A percentile compares a stretch with the other conserved stretches of the same genome.
Conservation (phyloP, 2,329 filamentous ascomycete genomes). For the Ascochyta rabiei region DNA sequence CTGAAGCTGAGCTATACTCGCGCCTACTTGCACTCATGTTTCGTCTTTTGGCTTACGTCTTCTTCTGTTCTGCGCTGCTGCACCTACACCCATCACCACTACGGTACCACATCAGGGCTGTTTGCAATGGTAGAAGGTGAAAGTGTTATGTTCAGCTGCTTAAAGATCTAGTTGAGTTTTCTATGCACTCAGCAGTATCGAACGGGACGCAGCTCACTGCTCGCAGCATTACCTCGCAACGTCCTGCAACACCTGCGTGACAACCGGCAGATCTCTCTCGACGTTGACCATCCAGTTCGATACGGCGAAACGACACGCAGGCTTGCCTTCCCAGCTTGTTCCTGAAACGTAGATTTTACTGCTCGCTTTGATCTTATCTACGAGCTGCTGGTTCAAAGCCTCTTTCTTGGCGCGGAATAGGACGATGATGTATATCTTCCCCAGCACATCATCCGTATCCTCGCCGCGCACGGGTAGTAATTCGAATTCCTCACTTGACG, state of each 20-base stretch:
- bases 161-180: too few species aligned
- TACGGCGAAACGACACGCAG: slow-evolving; percentile 82
- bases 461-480: slow-evolving; percentile 61
- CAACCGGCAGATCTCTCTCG: slow-evolving; percentile 68
- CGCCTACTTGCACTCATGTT: too few species aligned
- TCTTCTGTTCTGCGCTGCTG: too few species aligned
- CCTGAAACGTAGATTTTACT: slow-evolving; percentile 82
- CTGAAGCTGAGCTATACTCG: too few species aligned
- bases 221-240: slow-evolving; percentile 14
- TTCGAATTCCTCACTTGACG: slow-evolving; percentile 66
- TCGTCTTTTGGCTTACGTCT: too few species aligned
- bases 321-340: slow-evolving; percentile 74
- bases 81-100: too few species aligned
- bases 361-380: slow-evolving; percentile 73
- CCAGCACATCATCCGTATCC: slow-evolving; percentile 51
- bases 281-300: slow-evolving; percentile 82
- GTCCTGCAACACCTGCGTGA: slow-evolving; percentile 66
- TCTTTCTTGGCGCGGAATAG: slow-evolving; percentile 76
- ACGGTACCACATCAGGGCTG: too few species aligned
- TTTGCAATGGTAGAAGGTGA: too few species aligned
- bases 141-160: too few species aligned
- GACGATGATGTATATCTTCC: slow-evolving; percentile 71
- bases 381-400: slow-evolving; percentile 68
- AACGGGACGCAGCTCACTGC: too few species aligned
- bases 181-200: too few species aligned